Conservation (phyloP, 2,329 filamentous ascomycete species). For the Fusarium ramigenum region DNA sequence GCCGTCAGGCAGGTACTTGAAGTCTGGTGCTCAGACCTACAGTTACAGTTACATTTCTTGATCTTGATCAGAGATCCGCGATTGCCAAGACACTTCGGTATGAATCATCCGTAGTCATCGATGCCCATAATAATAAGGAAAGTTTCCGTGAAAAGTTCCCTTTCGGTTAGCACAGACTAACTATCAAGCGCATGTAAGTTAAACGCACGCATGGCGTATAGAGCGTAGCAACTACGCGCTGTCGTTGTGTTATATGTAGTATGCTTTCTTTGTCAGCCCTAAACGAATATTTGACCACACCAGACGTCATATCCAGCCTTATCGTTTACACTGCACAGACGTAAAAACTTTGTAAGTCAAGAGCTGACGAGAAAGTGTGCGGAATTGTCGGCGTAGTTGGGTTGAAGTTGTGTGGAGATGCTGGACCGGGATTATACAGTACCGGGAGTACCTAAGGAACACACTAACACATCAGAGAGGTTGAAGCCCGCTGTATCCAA, state of each 20-base stretch:
- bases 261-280: constrained; percentile 9
- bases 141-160: neutral
- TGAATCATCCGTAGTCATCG: neutral
- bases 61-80: neutral
- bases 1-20: neutral
- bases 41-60: neutral
- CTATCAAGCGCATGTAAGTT: neutral
- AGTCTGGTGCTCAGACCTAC: neutral
- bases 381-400: constrained; percentile 14
- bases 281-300: neutral
- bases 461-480: neutral
- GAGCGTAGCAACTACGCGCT: neutral
- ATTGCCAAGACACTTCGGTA: constrained; percentile 17
- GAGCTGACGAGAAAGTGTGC: neutral
- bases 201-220: neutral
- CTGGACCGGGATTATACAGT: neutral
- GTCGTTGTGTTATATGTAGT: too few relatives aligned
- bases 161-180: neutral
- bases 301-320: constrained; percentile 23
- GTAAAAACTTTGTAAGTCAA: neutral
- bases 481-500: neutral
- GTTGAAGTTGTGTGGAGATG: neutral
- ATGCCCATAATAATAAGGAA: neutral
- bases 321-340: neutral
- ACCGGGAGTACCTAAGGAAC: neutral